Evolutionary conservation across 1,139 yeast genomes (phyloP), one percentile per base, ranked within the genome.

Genomic region (Nakaseomyces glabratus): DNA sequence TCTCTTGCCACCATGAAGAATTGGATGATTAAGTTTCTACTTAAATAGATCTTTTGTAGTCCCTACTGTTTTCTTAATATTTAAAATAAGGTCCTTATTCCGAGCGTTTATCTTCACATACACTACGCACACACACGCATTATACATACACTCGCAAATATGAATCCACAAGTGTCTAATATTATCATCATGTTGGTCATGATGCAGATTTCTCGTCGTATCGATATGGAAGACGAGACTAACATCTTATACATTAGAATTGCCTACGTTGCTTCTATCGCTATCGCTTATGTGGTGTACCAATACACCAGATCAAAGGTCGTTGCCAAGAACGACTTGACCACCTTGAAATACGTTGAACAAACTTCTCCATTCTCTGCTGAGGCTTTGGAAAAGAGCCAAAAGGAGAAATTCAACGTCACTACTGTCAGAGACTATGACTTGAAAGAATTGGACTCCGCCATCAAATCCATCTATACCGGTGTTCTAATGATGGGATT

Each of bases 401-500:
- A 26, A 11, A 23, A 21, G 28, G 84, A 85, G 49, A 79, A 82
- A 53, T 73, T 84, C 41, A 71, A 74, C 42, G 82, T 88, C 45
- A 86, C 96, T 52, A 86, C 97, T 37, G 86, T 86, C 46, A 85
- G 77, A 68, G 96, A 90, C 52, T 93, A 90, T 67, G 99, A 90
- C 62, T 71, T 85, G 59, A 71, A 76, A 60, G 96, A 90, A 66
- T 72, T 88, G 45, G 78, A 82, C 58, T 42, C 73, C 35, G 79
- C 85, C 44, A 73, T 88, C 62, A 84, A 82, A 65, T 71, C 93
- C 46, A 73, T 86, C 47, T 78, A 81, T 70, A 82, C 93, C 48
- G 84, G 94, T 44, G 62, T 86, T 52, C 96, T 95, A 55, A 88
- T 93, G 96, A 88, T 93, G 93, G 95, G 81, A 21, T 82, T 90